Base-by-base conservation (phyloP, 192 early-diverging fungal species). In the Geranomyces variabilis region DNA sequence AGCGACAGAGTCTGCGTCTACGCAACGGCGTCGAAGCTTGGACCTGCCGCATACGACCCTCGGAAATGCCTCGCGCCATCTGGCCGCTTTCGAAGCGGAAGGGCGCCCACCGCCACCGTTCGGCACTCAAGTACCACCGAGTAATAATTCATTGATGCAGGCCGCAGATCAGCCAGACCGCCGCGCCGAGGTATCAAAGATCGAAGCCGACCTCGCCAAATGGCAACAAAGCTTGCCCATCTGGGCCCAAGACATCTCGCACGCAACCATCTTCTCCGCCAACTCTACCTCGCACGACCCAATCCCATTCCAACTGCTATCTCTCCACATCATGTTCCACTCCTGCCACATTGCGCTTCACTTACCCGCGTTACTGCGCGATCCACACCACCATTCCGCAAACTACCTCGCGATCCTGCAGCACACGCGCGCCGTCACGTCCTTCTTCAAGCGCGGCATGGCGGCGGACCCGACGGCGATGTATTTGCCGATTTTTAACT, bases 241-340 rank as follows among this genome's bases (percentile, higher is more conserved):
- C 1, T 75, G 73, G 73, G 73, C 73, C 5, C 55, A 34, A 57
- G 22, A 22, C 36, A 34, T 75, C 10, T 28, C 21, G 10, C 56
- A 69, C 57, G 28, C 13, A 49, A 60, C 55, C 6, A 33, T 17
- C n/a, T 75, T 75, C 60, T 29, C 66, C 22, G 17, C 41, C 29
- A 26, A 17, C 46, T 24, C 58, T 24, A 29, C 44, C 13, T 53
- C 49, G 15, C 49, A 43, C 14, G 24, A 69, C 58, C 73, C 73
- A 34, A 41, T 58, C 3, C 73, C 73, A 9, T 75, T 30, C n/a
- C 73, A 75, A 47, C 73, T 75, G 0, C 34, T 75, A 8, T 56
- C 41, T 28, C 55, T 62, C 22, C 73, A 69, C 61, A 45, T 75
- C 65, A 45, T 69, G 31, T 68, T 62, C 31, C 73, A 75, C 41